Conservation (phyloP, 2,329 filamentous ascomycete species). For the Fusarium devonianum region DNA sequence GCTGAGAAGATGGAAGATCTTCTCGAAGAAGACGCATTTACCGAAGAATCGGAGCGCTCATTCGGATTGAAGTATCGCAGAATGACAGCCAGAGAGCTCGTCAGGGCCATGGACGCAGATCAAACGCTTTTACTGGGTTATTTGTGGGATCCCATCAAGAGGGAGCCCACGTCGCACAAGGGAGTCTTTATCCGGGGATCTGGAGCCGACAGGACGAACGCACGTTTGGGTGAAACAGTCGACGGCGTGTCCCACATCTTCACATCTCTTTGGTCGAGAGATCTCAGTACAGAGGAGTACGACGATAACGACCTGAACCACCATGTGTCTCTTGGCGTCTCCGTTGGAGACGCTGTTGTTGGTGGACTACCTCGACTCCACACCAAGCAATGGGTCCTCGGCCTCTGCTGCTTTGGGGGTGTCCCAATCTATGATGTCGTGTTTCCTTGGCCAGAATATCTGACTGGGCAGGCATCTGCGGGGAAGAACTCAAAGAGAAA, state of each 20-base stretch:
- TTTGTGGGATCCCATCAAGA: conserved; percentile 11
- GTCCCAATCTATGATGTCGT: conserved; percentile 19
- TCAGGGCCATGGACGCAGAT: conserved; percentile 27
- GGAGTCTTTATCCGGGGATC: conserved; percentile 22
- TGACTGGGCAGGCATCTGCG: background rate
- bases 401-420: conserved; percentile 36
- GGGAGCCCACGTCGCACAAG: background rate
- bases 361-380: conserved; percentile 19
- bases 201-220: background rate
- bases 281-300: conserved; percentile 16
- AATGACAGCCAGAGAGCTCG: conserved; percentile 28
- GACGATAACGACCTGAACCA: conserved; percentile 32
- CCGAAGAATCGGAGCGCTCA: background rate
- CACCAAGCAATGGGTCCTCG: conserved; percentile 31
- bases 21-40: conserved; percentile 16
- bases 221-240: too few species aligned
- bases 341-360: background rate
- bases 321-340: conserved; percentile 35
- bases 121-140: conserved; percentile 22
- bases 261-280: conserved; percentile 29
- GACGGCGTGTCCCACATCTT: too few species aligned
- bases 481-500: background rate
- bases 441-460: conserved; percentile 35
- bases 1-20: conserved; percentile 5
- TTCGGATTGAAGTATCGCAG: conserved; percentile 30